Evolutionary conservation across 2,329 filamentous ascomycete genomes (phyloP).

Genomic region (Lasiodiplodia hormozganensis): DNA sequence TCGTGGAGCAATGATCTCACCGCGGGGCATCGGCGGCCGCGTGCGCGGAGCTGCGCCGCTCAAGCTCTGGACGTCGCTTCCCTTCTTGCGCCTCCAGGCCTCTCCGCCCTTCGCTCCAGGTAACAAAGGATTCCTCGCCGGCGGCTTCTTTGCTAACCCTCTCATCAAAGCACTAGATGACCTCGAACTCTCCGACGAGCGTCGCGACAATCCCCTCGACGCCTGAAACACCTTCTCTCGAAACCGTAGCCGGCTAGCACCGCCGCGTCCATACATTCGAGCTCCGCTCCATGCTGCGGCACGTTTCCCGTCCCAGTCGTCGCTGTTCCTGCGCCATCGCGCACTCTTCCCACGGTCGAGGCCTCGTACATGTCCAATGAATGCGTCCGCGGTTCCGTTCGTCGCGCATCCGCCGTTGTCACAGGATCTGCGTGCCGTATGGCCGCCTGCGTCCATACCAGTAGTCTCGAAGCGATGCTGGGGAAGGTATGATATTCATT

Average conservation of each 20-base stretch:
- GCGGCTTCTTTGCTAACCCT: neutral
- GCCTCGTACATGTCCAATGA: constrained; percentile 5
- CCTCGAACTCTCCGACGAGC: too few relatives aligned
- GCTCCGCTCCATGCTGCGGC: neutral
- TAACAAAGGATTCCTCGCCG: neutral
- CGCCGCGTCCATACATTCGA: neutral
- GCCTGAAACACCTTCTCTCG: neutral
- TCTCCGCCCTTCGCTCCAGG: neutral
- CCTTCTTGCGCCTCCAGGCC: neutral
- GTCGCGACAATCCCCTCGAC: neutral
- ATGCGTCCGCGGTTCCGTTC: neutral
- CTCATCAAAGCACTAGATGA: neutral
- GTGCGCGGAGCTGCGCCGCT: constrained; percentile 5
- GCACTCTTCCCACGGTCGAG: neutral
- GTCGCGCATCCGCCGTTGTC: neutral
- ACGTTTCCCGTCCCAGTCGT: neutral
- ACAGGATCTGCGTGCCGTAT: neutral
- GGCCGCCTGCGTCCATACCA: neutral
- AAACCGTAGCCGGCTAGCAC: neutral
- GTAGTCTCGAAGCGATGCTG: neutral
- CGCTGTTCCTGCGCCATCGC: constrained; percentile 1
- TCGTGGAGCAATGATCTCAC: constrained; percentile 18
- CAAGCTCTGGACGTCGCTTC: neutral
- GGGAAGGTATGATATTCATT: neutral
- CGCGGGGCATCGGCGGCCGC: constrained; percentile 18